These are phyloP conservation scores for Kurtzmaniella quercitrusa DNA, from an alignment of 1,139 yeast genomes.

Conservation along the genomic window DNA sequence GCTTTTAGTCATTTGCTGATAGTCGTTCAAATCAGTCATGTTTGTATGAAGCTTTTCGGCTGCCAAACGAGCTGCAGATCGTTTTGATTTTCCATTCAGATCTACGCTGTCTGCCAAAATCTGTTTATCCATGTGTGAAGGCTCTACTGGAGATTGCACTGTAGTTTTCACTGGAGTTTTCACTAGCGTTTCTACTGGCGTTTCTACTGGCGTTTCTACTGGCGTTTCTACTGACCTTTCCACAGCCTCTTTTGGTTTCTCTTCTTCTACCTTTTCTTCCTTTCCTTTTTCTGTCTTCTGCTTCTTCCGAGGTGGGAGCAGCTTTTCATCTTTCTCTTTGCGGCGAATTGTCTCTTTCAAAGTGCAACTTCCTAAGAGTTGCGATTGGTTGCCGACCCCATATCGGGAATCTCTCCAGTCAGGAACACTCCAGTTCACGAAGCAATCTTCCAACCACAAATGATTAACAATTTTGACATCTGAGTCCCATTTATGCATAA, in stretches of 20 bases:
- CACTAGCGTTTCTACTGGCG: conserved; percentile 1
- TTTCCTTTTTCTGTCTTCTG: conserved; percentile 8
- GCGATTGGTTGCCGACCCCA: conserved; percentile 1
- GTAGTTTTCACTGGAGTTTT: background rate
- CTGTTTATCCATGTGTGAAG: background rate
- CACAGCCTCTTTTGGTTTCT: conserved; percentile 1
- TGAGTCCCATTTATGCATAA: conserved; percentile 53
- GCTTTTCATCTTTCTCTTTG: conserved; percentile 8
- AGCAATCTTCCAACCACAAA: conserved; percentile 87
- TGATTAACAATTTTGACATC: conserved; percentile 63
- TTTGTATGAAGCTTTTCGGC: conserved; percentile 62
- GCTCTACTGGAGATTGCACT: conserved; percentile 2
- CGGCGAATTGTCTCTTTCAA: conserved; percentile 13
- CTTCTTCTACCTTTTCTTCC: conserved; percentile 3
- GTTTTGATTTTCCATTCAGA: conserved; percentile 17
- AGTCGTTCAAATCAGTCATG: conserved; percentile 62
- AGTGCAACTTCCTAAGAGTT: conserved; percentile 20
- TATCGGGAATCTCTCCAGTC: conserved; percentile 30
- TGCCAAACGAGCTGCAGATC: conserved; percentile 65
- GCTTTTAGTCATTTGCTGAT: conserved; percentile 44
- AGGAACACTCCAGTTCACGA: conserved; percentile 52
- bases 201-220: background rate
- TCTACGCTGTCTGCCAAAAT: background rate
- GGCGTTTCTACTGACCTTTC: background rate
- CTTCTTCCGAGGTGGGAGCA: conserved; percentile 7